Base-by-base conservation (phyloP, 2,329 filamentous ascomycete genomes). In the Cladosporium halotolerans region DNA sequence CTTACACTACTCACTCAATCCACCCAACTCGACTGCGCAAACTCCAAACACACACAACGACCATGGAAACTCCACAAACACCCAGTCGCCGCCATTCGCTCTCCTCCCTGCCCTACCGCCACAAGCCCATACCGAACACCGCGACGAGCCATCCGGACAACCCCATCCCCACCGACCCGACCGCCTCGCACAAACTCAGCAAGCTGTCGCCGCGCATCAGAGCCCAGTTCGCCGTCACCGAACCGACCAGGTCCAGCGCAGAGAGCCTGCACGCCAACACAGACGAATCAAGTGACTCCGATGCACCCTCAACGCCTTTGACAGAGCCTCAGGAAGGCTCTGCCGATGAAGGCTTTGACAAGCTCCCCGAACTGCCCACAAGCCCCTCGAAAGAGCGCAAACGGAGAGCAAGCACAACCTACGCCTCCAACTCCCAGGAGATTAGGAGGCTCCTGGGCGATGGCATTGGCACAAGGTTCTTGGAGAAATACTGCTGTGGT, bases 401-500 rank as follows among this genome's bases (percentile, higher is more conserved):
- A 55, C 60, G 65, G 52, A 57, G 66, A 63, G 66, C 54, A 63
- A 68, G 55, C 64, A 63, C 62, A 51, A 72, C 65, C 44, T 67
- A 61, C 55, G 81, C 80, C 0, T 80, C 77, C 60, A 76, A 63
- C 34, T 59, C 79, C 1, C 74, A 79, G 44, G 80, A 84, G 64
- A 80, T 84, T 63, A 72, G 75, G 60, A 71, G 76, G 52, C 73
- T 85, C 39, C 70, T 85, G 50, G 80, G 81, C 45, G 76, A 77
- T 57, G 76, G 76, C 13, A 73, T 72, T 13, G 79, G 79, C 45
- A 84, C 81, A 23, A 76, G 79, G 64, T 77, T 83, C 63, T 74
- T 85, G 38, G 76, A 82, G 63, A 83, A 81, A 57, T 78, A 79
- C 63, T 85, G 82, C 70, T 82, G 79, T 60, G 82, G 82, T 39